phyloP scores from a whole-genome alignment of 345 rosid genomes.

The Syzygium jambos region DNA sequence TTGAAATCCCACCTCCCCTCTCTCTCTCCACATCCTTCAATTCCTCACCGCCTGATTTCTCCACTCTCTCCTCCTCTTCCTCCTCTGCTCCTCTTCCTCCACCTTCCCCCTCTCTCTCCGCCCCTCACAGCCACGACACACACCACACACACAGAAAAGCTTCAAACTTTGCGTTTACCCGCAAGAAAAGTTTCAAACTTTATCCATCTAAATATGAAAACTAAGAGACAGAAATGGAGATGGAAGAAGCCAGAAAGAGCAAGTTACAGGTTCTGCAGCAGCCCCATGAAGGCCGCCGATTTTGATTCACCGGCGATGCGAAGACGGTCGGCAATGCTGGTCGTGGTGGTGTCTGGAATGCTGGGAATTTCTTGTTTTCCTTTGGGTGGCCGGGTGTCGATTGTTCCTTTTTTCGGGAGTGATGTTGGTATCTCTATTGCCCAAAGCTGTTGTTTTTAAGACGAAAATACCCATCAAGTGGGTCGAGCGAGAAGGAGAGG shows the following conservation, averaged over 20 bases:
- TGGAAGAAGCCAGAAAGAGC: neutral
- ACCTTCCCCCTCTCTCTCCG: constrained; percentile 30
- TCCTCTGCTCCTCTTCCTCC: too few relatives aligned
- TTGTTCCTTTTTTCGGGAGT: neutral
- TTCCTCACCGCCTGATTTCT: constrained; percentile 13
- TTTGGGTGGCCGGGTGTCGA: neutral
- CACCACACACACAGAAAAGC: too few relatives aligned
- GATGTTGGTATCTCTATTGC: neutral
- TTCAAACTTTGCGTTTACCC: neutral
- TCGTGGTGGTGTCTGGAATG: neutral
- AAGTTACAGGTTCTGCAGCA: neutral
- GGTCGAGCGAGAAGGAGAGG: neutral
- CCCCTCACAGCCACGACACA: neutral
- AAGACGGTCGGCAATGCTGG: neutral
- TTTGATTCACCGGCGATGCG: constrained; percentile 21
- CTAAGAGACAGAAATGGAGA: neutral
- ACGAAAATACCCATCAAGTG: neutral
- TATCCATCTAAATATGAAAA: neutral
- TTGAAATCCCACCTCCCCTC: too few relatives aligned
- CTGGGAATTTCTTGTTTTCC: neutral
- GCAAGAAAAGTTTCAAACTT: neutral
- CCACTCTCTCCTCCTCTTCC: neutral
- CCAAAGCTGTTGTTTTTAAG: neutral
- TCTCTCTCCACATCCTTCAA: too few relatives aligned
- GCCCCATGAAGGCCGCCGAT: neutral